Conservation (phyloP, 2,329 filamentous ascomycete species). For the Plenodomus tracheiphilus region DNA sequence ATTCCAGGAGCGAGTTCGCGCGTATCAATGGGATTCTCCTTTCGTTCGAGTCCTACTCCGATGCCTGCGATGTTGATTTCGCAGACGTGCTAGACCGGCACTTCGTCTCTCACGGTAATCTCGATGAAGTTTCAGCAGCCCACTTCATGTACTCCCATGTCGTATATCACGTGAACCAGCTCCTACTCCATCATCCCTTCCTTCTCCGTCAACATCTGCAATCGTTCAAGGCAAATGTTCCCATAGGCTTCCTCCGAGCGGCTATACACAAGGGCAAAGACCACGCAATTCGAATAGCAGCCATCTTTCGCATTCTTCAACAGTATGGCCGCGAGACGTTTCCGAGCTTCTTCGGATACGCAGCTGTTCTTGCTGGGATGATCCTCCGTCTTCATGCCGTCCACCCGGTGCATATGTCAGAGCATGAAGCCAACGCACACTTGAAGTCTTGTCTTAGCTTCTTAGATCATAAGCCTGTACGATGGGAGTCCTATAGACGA, state of each 20-base stretch:
- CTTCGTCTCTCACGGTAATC: constrained; percentile 9
- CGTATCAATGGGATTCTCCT: constrained; percentile 38
- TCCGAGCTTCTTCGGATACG: constrained; percentile 42
- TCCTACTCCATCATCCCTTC: constrained; percentile 45
- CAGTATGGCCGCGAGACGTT: constrained; percentile 20
- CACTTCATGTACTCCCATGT: constrained; percentile 38
- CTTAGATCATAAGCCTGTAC: constrained; percentile 3
- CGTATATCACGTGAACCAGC: constrained; percentile 42
- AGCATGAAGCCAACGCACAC: not conserved
- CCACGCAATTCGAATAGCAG: constrained; percentile 34
- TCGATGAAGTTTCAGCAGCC: constrained; percentile 23
- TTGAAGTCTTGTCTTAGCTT: constrained; percentile 2
- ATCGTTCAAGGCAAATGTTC: constrained; percentile 26
- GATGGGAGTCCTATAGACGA: constrained; percentile 6
- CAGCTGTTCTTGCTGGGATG: constrained; percentile 33
- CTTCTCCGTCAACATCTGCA: constrained; percentile 32
- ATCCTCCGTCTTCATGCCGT: constrained; percentile 5
- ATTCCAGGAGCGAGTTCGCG: constrained; percentile 41
- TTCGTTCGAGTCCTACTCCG: constrained; percentile 35
- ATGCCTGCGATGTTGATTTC: constrained; percentile 21
- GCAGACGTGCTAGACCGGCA: constrained; percentile 15
- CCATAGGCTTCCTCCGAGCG: constrained; percentile 34
- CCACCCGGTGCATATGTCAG: not conserved
- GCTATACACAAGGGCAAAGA: constrained; percentile 29
- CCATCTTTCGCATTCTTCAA: constrained; percentile 24